Evolutionary conservation across 345 rosid species (phyloP).

Genomic region (Orychophragmus violaceus): DNA sequence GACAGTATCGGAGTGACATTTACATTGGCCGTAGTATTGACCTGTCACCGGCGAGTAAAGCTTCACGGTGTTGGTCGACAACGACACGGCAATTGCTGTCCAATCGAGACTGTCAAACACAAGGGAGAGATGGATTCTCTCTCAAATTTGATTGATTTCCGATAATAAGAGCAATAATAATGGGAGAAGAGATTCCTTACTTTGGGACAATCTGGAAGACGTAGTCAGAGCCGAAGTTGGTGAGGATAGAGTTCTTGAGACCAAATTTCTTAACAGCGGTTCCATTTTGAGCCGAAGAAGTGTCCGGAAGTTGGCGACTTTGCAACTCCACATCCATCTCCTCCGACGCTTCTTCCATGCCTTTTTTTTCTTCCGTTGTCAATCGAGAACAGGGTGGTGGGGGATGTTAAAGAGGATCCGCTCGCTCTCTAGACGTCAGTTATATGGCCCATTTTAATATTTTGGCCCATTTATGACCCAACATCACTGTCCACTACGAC

Average conservation of each 20-base stretch:
- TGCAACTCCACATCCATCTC: constrained; percentile 53
- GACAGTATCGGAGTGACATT: constrained; percentile 61
- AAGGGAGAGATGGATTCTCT: not conserved
- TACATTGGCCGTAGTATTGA: constrained; percentile 79
- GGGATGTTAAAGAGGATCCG: too few species aligned
- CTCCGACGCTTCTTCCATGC: constrained; percentile 38
- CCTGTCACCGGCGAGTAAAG: constrained; percentile 81
- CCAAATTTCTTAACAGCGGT: constrained; percentile 44
- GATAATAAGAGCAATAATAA: not conserved
- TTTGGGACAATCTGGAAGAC: constrained; percentile 81
- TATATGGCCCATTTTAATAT: not conserved
- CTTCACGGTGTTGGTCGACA: constrained; percentile 73
- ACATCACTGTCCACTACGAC: not conserved
- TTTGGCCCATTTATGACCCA: constrained; percentile 13
- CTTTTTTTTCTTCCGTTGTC: not conserved
- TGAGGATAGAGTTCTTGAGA: constrained; percentile 65
- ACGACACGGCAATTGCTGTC: constrained; percentile 82
- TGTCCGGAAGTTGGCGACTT: not conserved
- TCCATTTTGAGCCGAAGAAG: not conserved
- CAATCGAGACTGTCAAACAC: constrained; percentile 55
- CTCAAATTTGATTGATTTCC: not conserved
- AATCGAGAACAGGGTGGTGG: constrained; percentile 2
- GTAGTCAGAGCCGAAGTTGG: constrained; percentile 82
- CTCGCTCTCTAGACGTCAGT: not conserved
- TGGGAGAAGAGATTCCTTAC: constrained; percentile 27